These are phyloP conservation scores for Cenchrus americanus DNA, from an alignment of 176 grass and related monocot genomes.

Conservation along the genomic window DNA sequence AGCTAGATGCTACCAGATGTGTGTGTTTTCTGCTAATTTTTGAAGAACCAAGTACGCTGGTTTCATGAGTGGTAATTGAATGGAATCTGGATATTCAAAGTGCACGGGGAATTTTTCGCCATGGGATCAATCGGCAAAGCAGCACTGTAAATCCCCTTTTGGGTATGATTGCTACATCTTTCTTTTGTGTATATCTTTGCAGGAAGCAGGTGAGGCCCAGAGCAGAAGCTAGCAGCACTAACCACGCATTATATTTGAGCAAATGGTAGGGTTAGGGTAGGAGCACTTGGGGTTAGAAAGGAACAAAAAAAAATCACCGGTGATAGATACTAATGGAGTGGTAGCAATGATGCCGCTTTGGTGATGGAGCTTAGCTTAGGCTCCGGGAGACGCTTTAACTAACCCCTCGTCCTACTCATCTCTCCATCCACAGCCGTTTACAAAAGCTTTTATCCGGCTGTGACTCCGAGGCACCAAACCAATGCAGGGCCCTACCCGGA, in stretches of 20 bases:
- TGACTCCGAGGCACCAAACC: conserved; percentile 61
- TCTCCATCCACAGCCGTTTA: conserved; percentile 33
- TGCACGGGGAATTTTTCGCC: background rate
- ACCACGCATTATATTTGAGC: conserved; percentile 18
- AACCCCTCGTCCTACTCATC: conserved; percentile 38
- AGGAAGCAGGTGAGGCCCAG: conserved; percentile 42
- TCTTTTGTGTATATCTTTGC: background rate
- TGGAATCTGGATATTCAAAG: conserved; percentile 35
- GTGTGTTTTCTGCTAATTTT: background rate
- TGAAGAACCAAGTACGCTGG: conserved; percentile 8
- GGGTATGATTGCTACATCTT: background rate
- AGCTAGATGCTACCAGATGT: background rate
- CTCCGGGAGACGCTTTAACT: conserved; percentile 50
- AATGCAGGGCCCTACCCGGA: conserved; percentile 27
- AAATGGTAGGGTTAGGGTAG: conserved; percentile 2
- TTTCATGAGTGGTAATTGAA: conserved; percentile 10
- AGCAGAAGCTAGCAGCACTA: conserved; percentile 13
- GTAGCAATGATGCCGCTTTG: conserved; percentile 49
- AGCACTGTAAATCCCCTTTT: background rate
- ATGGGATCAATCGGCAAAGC: conserved; percentile 11
- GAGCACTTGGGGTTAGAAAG: conserved; percentile 34
- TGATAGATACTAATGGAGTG: conserved; percentile 26
- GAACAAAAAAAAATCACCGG: conserved; percentile 37
- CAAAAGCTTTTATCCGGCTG: conserved; percentile 25
- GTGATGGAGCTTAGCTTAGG: conserved; percentile 36